phyloP scores from a whole-genome alignment of 306 rosid species.

The Morella rubra region DNA sequence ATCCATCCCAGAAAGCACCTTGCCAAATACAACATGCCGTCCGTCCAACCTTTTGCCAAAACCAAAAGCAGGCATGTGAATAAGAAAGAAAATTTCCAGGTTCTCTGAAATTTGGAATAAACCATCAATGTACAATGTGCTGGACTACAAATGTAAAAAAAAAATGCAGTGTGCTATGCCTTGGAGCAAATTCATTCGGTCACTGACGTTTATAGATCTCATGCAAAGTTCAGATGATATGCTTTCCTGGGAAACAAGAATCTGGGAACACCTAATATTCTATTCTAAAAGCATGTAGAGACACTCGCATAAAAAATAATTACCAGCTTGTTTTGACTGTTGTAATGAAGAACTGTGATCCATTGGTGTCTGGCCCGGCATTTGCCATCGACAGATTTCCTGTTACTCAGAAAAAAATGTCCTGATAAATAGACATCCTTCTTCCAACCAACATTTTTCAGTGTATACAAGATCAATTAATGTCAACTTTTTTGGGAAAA shows the following conservation, averaged over 20 bases:
- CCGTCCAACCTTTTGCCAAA: slow-evolving; percentile 73
- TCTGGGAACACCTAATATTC: not conserved
- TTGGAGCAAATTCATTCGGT: not conserved
- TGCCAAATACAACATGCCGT: slow-evolving; percentile 64
- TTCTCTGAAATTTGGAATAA: not conserved
- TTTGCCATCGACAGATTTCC: slow-evolving; percentile 92
- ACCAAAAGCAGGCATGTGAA: slow-evolving; percentile 22
- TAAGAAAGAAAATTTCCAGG: not conserved
- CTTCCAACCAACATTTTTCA: not conserved
- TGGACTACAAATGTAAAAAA: not conserved
- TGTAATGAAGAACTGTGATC: slow-evolving; percentile 89
- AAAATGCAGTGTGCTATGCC: too few species aligned
- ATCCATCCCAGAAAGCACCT: slow-evolving; percentile 57
- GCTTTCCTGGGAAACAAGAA: not conserved
- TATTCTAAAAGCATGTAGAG: not conserved
- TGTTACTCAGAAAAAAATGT: slow-evolving; percentile 25
- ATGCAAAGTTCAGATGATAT: not conserved
- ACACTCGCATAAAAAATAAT: slow-evolving; percentile 11
- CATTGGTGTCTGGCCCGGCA: slow-evolving; percentile 82
- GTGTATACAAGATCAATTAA: not conserved
- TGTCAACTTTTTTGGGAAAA: not conserved
- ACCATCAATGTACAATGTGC: not conserved
- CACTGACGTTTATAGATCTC: not conserved
- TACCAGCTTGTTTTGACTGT: slow-evolving; percentile 85
- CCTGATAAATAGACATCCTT: not conserved